Evolutionary conservation across 352 stramenopile species (phyloP).

Genomic region (Globisporangium spinosum): DNA sequence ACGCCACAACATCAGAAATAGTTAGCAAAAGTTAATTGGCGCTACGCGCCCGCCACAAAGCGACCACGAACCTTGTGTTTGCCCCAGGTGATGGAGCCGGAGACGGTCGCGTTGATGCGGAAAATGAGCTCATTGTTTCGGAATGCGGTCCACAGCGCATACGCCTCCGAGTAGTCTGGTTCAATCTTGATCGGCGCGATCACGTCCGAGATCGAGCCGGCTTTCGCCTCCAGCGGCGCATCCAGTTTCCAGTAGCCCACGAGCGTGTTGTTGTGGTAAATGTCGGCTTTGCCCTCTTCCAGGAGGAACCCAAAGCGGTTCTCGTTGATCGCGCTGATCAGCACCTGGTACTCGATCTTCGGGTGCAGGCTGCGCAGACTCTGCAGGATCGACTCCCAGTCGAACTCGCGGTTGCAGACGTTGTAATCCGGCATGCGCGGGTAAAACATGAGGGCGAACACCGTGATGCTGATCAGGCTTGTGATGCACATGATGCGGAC

Average conservation of each 20-base stretch:
- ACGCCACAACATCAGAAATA: neutral
- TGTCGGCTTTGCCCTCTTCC: slow-evolving; percentile 66
- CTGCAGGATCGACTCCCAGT: slow-evolving; percentile 84
- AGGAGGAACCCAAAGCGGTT: slow-evolving; percentile 86
- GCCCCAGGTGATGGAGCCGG: slow-evolving; percentile 79
- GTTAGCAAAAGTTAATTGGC: neutral
- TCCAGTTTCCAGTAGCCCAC: slow-evolving; percentile 75
- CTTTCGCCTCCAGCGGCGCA: slow-evolving; percentile 55
- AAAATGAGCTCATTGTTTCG: slow-evolving; percentile 74
- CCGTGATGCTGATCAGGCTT: slow-evolving; percentile 50
- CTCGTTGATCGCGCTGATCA: slow-evolving; percentile 87
- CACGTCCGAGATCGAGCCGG: slow-evolving; percentile 74
- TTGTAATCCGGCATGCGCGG: slow-evolving; percentile 86
- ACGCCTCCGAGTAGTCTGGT: slow-evolving; percentile 58
- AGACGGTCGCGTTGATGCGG: slow-evolving; percentile 76
- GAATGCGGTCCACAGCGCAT: slow-evolving; percentile 68
- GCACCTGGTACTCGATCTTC: slow-evolving; percentile 82
- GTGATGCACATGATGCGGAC: slow-evolving; percentile 51
- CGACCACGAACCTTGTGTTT: slow-evolving; percentile 56
- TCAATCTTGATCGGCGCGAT: slow-evolving; percentile 72
- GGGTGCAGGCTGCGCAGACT: slow-evolving; percentile 69
- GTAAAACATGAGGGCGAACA: slow-evolving; percentile 85
- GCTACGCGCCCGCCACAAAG: neutral
- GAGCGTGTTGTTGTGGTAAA: slow-evolving; percentile 73
- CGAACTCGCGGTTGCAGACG: slow-evolving; percentile 87